Percentiles rank a stretch among this genome's conserved stretches.
These are phyloP conservation scores for Scytalidium lignicola DNA, from an alignment of 2,329 filamentous ascomycete genomes.

Conservation along the genomic window DNA sequence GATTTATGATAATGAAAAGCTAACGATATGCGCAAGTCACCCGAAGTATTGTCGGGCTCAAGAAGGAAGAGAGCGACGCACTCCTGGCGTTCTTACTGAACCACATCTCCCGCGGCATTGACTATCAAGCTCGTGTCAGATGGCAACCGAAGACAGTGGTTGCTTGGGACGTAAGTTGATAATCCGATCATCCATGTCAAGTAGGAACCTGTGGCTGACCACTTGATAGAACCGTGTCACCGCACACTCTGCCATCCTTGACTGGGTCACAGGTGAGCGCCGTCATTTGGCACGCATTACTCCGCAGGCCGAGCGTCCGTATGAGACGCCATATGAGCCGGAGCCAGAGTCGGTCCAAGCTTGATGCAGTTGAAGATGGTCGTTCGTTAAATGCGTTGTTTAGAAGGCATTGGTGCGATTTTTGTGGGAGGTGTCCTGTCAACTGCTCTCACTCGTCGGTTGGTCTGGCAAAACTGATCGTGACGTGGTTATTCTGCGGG, in stretches of 20 bases:
- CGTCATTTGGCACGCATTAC: slow-evolving; percentile 77
- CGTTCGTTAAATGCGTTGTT: neutral
- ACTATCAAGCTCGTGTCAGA: slow-evolving; percentile 66
- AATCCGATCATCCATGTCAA: neutral
- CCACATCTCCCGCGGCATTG: slow-evolving; percentile 63
- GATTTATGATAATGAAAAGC: neutral
- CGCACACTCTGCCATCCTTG: slow-evolving; percentile 71
- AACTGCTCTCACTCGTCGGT: too few relatives aligned
- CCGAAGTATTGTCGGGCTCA: slow-evolving; percentile 70
- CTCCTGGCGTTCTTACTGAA: slow-evolving; percentile 66
- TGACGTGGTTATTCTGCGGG: too few relatives aligned
- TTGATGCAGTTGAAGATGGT: neutral
- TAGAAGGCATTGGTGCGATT: neutral
- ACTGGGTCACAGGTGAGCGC: slow-evolving; percentile 73
- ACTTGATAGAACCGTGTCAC: slow-evolving; percentile 60
- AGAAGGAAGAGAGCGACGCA: slow-evolving; percentile 77
- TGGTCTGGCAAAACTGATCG: too few relatives aligned
- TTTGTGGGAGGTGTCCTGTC: too few relatives aligned
- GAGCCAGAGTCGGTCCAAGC: neutral
- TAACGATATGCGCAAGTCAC: slow-evolving; percentile 48
- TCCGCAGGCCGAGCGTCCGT: slow-evolving; percentile 73
- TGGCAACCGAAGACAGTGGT: slow-evolving; percentile 77
- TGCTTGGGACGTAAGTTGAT: slow-evolving; percentile 61
- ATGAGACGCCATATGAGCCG: slow-evolving; percentile 52
- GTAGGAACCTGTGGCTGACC: slow-evolving; percentile 5